Evolutionary conservation across 2,329 filamentous ascomycete genomes (phyloP).

Genomic region (Aspergillus floridensis): DNA sequence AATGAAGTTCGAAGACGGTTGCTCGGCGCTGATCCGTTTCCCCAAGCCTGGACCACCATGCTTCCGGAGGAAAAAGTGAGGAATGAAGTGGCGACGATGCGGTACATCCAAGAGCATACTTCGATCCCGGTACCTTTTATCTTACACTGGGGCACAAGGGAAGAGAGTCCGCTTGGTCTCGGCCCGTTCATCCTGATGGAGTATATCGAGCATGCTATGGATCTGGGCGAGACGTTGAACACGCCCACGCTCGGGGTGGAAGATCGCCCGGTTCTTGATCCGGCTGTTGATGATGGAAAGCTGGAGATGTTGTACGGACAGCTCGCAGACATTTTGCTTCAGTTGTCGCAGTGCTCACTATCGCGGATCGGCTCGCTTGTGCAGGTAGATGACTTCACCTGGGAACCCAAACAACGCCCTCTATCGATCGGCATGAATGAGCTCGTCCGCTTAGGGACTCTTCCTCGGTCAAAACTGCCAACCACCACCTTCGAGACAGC

Average conservation of each 20-base stretch:
- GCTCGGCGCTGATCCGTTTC: conserved; percentile 16
- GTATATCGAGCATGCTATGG: neutral
- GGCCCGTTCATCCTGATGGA: conserved; percentile 37
- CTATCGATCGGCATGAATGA: conserved; percentile 47
- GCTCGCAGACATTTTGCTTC: conserved; percentile 43
- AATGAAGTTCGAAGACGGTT: conserved; percentile 19
- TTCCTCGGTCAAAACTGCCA: conserved; percentile 21
- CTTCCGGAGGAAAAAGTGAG: conserved; percentile 30
- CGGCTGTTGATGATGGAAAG: conserved; percentile 3
- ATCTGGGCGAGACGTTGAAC: neutral
- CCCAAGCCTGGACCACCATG: conserved; percentile 19
- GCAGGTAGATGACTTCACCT: conserved; percentile 20
- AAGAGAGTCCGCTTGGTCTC: conserved; percentile 19
- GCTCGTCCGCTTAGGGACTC: conserved; percentile 25
- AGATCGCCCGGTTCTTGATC: conserved; percentile 11
- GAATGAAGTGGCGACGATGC: conserved; percentile 21
- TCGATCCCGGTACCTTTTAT: conserved; percentile 20
- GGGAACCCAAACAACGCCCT: conserved; percentile 34
- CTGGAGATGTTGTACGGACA: conserved; percentile 34
- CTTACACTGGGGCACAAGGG: conserved; percentile 11
- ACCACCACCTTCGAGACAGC: conserved; percentile 27
- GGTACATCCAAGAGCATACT: conserved; percentile 17
- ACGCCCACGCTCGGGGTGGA: neutral
- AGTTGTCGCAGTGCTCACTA: conserved; percentile 37
- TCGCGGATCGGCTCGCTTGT: conserved; percentile 41